Evolutionary conservation across 306 rosid species (phyloP), one percentile per base, ranked within the genome.

Genomic region (Arachis hypogaea): DNA sequence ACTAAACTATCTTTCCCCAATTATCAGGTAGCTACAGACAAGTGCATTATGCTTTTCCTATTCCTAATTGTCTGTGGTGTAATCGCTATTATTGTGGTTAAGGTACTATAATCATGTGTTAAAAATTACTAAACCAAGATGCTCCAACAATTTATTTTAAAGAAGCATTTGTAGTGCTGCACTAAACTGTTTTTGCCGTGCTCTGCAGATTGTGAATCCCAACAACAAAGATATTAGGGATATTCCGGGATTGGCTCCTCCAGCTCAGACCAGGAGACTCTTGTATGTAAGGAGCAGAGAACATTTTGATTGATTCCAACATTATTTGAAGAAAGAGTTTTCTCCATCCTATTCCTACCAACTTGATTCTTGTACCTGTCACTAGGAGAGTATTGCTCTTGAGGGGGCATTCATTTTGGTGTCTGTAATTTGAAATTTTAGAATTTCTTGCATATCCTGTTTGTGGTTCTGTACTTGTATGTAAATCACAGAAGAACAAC

Each of bases 241-340:
- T 76, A 90, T 92, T 72, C 97, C 98, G 29, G 98, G 99, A 64
- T 75, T 95, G 89, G 99, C 98, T 9, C 99, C 99, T 44, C 99
- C 99, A 61, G 99, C 72, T 14, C 91, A 96, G n/a, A 52, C 79
- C 7, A 84, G 99, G 85, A 90, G 92, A 86, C 99, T 95, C 80
- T 85, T 95, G 84, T 89, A 80, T 78, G 77, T 80, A 75, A 87
- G 89, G 80, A 85, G 75, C 3, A 78, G 69, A 46, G 81, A 82
- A 69, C 66, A 79, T 63, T 76, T 80, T 44, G 73, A 78, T 68
- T 86, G 85, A 82, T 71, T 63, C 28, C 43, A 64, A 64, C 59
- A 44, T 33, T 33, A 33, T 33, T 33, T 33, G 38, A 4, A 33
- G 28, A 22, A 22, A 33, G 99, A 95, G 90, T 92, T 95, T 33